Conservation (phyloP, 768 basidiomycete species). For the Russula ochroleuca region DNA sequence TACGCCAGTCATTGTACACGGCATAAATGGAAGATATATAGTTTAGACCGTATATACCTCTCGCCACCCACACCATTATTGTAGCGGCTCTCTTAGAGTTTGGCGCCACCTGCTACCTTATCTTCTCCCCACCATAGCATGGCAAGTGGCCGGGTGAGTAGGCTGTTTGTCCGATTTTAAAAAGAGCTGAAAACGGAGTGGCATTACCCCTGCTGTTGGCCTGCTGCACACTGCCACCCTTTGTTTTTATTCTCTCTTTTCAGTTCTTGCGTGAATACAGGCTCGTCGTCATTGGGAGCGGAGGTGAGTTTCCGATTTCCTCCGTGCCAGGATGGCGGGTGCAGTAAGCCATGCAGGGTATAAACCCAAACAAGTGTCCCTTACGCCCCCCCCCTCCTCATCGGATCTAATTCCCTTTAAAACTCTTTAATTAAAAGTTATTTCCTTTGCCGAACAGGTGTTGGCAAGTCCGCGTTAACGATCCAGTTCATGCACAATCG, state of each 20-base stretch:
- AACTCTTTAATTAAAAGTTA: too few relatives aligned
- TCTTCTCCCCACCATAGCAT: background rate
- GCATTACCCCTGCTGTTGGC: background rate
- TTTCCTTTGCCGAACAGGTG: slow-evolving; percentile 38
- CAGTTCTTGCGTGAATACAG: slow-evolving; percentile 95
- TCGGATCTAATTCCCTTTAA: too few relatives aligned
- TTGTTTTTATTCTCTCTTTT: too few relatives aligned
- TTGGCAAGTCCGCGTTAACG: slow-evolving; percentile 88
- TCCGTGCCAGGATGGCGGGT: background rate
- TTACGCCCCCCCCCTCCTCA: background rate
- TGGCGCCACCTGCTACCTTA: background rate
- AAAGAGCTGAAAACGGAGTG: background rate
- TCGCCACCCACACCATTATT: background rate
- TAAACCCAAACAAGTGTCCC: too few relatives aligned
- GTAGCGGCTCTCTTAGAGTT: background rate
- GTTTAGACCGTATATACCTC: background rate
- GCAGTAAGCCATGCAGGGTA: background rate
- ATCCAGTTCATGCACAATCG: slow-evolving; percentile 98
- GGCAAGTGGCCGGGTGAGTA: slow-evolving; percentile 30
- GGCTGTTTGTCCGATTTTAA: slow-evolving; percentile 51
- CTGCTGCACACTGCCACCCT: background rate
- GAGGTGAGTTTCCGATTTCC: slow-evolving; percentile 55
- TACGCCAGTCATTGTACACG: background rate
- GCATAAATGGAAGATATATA: slow-evolving; percentile 5
- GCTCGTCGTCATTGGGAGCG: slow-evolving; percentile 96